Evolutionary conservation across 306 rosid genomes (phyloP).

Genomic region (Cyclanthera cordifolia): DNA sequence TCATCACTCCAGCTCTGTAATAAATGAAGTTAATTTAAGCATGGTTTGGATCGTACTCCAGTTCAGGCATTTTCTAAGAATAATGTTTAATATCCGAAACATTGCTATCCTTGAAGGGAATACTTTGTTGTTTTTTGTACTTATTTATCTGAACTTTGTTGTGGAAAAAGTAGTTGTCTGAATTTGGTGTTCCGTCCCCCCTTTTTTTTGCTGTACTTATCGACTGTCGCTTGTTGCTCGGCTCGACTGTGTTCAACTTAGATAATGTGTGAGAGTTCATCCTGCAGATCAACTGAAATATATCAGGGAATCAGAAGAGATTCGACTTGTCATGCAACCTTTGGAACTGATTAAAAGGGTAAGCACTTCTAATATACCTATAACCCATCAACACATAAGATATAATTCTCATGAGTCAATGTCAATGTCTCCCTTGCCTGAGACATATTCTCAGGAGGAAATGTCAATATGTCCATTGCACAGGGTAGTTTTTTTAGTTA

Average conservation of each 20-base stretch:
- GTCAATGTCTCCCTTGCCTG: not conserved
- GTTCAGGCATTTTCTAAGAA: not conserved
- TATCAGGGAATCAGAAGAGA: constrained; percentile 67
- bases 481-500: too few species aligned
- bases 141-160: not conserved
- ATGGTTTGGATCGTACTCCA: not conserved
- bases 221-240: not conserved
- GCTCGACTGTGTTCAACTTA: not conserved
- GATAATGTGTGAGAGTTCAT: constrained; percentile 5
- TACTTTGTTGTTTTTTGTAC: not conserved
- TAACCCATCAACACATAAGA: not conserved
- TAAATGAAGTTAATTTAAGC: not conserved
- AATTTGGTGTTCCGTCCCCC: not conserved
- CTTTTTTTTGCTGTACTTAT: not conserved
- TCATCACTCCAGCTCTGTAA: not conserved
- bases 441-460: too few species aligned
- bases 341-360: constrained; percentile 82
- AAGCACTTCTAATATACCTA: not conserved
- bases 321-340: constrained; percentile 87
- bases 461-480: too few species aligned
- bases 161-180: not conserved
- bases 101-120: not conserved
- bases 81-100: too few species aligned
- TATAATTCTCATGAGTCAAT: not conserved
- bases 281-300: constrained; percentile 56